Percentiles rank a stretch among this genome's conserved stretches.
These are phyloP conservation scores for Lipomyces lipofer DNA, from an alignment of 805 yeast species.

Conservation along the genomic window DNA sequence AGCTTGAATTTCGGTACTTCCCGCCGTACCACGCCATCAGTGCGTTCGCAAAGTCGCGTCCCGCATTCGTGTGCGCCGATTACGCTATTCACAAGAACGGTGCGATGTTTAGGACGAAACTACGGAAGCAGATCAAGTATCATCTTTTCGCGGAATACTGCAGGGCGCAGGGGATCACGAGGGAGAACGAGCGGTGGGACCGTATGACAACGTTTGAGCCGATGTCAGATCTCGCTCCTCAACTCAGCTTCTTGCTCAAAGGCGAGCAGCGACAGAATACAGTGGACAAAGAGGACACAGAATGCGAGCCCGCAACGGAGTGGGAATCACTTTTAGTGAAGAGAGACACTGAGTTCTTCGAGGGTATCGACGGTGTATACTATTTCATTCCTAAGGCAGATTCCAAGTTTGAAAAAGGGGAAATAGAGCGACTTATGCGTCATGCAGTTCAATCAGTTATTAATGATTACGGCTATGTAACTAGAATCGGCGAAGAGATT, in stretches of 20 bases:
- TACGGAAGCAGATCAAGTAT: conserved; percentile 13
- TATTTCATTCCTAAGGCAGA: not conserved
- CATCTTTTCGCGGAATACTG: conserved; percentile 15
- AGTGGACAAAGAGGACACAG: not conserved
- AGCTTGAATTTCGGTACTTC: conserved; percentile 4
- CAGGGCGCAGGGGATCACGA: conserved; percentile 18
- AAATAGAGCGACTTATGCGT: conserved; percentile 2
- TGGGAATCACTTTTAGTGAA: conserved; percentile 21
- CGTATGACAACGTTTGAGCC: conserved; percentile 21
- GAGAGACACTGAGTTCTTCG: conserved; percentile 1
- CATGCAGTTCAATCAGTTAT: conserved; percentile 16
- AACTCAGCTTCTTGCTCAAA: conserved; percentile 15
- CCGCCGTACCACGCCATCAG: conserved; percentile 16
- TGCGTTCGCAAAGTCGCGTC: conserved; percentile 17
- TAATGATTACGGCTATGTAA: conserved; percentile 18
- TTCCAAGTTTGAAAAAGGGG: not conserved
- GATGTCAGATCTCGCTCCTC: conserved; percentile 2
- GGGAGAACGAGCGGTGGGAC: conserved; percentile 20
- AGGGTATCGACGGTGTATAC: conserved; percentile 24
- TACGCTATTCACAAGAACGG: not conserved
- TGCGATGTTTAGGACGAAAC: conserved; percentile 8
- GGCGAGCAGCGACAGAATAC: conserved; percentile 7
- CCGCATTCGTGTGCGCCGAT: conserved; percentile 11
- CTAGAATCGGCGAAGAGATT: too few species aligned
- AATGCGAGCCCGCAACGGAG: conserved; percentile 7